A percentile compares a stretch with the other conserved stretches of the same genome.
phyloP scores from a whole-genome alignment of 2,329 filamentous ascomycete species.

The Epichloe gansuensis region DNA sequence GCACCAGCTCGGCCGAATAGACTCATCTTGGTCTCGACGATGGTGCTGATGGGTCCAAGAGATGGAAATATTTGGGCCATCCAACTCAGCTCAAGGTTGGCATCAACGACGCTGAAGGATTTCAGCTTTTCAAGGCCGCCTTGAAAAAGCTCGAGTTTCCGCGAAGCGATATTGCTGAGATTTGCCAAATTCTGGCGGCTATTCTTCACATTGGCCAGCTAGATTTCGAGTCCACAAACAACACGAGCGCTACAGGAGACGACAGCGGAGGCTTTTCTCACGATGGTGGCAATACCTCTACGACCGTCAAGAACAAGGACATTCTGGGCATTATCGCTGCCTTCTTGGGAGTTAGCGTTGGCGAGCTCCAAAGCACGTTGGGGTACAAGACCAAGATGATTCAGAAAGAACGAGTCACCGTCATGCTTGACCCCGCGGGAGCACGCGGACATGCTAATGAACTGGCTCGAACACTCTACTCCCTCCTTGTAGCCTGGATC shows the following conservation, averaged over 20 bases:
- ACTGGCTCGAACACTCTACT: constrained; percentile 84
- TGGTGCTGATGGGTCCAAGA: constrained; percentile 44
- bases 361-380: constrained; percentile 74
- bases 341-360: constrained; percentile 77
- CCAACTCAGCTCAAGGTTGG: constrained; percentile 94
- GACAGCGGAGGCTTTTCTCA: constrained; percentile 95
- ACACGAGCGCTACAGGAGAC: constrained; percentile 66
- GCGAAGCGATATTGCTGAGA: constrained; percentile 84
- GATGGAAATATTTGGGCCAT: constrained; percentile 94
- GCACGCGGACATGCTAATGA: constrained; percentile 89
- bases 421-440: constrained; percentile 89
- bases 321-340: constrained; percentile 74
- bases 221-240: constrained; percentile 74
- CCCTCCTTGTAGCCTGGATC: constrained; percentile 83
- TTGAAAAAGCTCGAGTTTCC: constrained; percentile 90
- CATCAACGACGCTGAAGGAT: constrained; percentile 90
- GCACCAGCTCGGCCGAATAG: constrained; percentile 84
- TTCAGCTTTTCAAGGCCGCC: constrained; percentile 95
- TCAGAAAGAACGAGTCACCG: constrained; percentile 90
- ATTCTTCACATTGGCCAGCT: constrained; percentile 97
- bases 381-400: constrained; percentile 97
- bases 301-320: constrained; percentile 87
- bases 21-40: constrained; percentile 58
- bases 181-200: constrained; percentile 84
- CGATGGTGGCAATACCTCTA: constrained; percentile 77